A percentile compares a stretch with the other conserved stretches of the same genome.
Evolutionary conservation across 345 rosid species (phyloP).

Genomic region (Bretschneidera sinensis): DNA sequence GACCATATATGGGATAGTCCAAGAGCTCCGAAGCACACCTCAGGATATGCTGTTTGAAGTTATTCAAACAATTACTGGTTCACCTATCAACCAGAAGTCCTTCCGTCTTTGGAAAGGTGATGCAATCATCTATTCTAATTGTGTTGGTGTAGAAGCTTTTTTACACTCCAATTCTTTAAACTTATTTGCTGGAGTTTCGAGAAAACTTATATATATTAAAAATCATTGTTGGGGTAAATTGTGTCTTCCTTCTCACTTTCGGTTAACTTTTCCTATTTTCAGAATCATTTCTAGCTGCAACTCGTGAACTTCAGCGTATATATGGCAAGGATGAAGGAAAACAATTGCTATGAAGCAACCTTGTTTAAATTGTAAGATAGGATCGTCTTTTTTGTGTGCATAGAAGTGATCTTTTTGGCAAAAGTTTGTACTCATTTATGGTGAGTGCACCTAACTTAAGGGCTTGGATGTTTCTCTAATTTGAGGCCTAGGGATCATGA

Average conservation of each 20-base stretch:
- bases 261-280: neutral
- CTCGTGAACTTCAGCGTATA: conserved; percentile 83
- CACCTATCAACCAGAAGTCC: conserved; percentile 83
- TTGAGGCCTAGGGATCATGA: conserved; percentile 15
- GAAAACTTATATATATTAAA: no score
- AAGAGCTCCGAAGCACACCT: conserved; percentile 77
- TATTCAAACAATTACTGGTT: conserved; percentile 71
- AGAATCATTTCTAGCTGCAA: conserved; percentile 91
- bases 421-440: conserved; percentile 21
- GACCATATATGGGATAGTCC: conserved; percentile 95
- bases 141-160: neutral
- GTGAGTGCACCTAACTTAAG: conserved; percentile 14
- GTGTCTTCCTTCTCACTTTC: neutral
- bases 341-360: conserved; percentile 23
- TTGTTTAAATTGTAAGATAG: conserved; percentile 31
- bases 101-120: conserved; percentile 91
- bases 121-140: no score
- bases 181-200: neutral
- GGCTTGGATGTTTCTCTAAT: conserved; percentile 15
- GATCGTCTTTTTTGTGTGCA: conserved; percentile 32
- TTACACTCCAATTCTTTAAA: no score
- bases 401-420: conserved; percentile 18
- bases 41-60: conserved; percentile 65
- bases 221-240: no score
- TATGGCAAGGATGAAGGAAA: conserved; percentile 71